These are phyloP conservation scores for Aquilaria agallochum DNA, from an alignment of 441 rosid species.

Conservation along the genomic window DNA sequence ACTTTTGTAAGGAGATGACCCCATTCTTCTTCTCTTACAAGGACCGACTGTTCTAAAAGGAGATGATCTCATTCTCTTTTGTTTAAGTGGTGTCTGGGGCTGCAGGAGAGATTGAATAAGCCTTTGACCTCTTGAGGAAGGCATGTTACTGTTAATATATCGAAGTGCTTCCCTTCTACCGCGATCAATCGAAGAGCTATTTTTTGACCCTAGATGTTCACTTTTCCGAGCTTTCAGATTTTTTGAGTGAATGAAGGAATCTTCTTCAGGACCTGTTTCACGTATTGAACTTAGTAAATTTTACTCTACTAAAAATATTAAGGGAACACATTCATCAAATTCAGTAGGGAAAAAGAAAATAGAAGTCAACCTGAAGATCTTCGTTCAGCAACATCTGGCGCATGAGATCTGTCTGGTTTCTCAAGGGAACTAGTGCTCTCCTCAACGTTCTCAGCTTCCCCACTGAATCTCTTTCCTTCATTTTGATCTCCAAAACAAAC, in stretches of 20 bases:
- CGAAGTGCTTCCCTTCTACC: slow-evolving; percentile 36
- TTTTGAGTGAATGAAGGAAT: too few species aligned
- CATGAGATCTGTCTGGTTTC: slow-evolving; percentile 20
- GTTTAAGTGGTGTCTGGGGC: slow-evolving; percentile 17
- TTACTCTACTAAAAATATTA: too few species aligned
- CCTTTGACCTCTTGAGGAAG: slow-evolving; percentile 21
- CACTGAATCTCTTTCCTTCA: slow-evolving; percentile 19
- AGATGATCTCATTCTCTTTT: slow-evolving; percentile 27
- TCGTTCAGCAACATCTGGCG: slow-evolving; percentile 13
- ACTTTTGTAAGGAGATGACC: slow-evolving; percentile 19
- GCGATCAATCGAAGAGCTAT: slow-evolving; percentile 7
- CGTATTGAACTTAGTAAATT: too few species aligned
- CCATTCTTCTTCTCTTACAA: not conserved
- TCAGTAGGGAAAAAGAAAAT: not conserved
- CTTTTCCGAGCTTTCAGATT: slow-evolving; percentile 17
- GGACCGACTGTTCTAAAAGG: slow-evolving; percentile 29
- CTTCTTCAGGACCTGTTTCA: too few species aligned
- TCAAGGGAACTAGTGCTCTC: slow-evolving; percentile 13
- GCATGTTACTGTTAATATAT: slow-evolving; percentile 23
- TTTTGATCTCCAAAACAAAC: slow-evolving; percentile 13
- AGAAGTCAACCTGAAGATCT: slow-evolving; percentile 26
- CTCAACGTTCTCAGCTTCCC: slow-evolving; percentile 10
- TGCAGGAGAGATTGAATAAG: slow-evolving; percentile 25
- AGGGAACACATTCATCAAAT: too few species aligned
- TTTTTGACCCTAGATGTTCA: slow-evolving; percentile 9